Conservation (phyloP, 2,329 filamentous ascomycete genomes). For the Beauveria sp. region DNA sequence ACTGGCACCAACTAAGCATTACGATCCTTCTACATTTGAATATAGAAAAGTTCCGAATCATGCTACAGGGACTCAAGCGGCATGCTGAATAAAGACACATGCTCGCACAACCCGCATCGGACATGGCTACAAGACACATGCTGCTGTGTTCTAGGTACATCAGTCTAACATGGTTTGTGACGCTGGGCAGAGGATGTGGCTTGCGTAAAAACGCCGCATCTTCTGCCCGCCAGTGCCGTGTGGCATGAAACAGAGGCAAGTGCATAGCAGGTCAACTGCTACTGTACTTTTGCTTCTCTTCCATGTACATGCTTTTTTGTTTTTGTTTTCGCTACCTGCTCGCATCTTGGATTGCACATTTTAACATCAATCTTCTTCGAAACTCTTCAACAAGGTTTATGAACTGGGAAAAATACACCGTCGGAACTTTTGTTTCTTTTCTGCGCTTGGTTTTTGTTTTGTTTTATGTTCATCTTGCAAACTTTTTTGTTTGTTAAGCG, state of each 20-base stretch:
- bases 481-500: slow-evolving; percentile 10
- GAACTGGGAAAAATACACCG: slow-evolving; percentile 4
- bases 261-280: neutral
- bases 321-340: neutral
- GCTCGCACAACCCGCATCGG: slow-evolving; percentile 3
- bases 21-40: slow-evolving; percentile 5
- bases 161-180: slow-evolving; percentile 5
- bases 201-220: neutral
- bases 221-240: neutral
- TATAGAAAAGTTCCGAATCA: slow-evolving; percentile 11
- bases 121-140: slow-evolving; percentile 2
- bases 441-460: slow-evolving; percentile 3
- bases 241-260: neutral
- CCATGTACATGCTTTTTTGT: neutral
- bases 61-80: slow-evolving; percentile 5
- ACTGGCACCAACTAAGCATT: slow-evolving; percentile 22
- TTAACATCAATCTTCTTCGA: slow-evolving; percentile 3
- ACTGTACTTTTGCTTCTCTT: neutral
- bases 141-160: neutral
- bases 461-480: slow-evolving; percentile 11
- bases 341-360: slow-evolving; percentile 6
- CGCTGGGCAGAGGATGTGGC: neutral
- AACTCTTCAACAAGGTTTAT: slow-evolving; percentile 11
- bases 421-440: neutral
- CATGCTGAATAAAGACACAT: slow-evolving; percentile 14